These are phyloP conservation scores for Magnaporthiopsis incrustans DNA, from an alignment of 2,329 filamentous ascomycete genomes.

Conservation along the genomic window DNA sequence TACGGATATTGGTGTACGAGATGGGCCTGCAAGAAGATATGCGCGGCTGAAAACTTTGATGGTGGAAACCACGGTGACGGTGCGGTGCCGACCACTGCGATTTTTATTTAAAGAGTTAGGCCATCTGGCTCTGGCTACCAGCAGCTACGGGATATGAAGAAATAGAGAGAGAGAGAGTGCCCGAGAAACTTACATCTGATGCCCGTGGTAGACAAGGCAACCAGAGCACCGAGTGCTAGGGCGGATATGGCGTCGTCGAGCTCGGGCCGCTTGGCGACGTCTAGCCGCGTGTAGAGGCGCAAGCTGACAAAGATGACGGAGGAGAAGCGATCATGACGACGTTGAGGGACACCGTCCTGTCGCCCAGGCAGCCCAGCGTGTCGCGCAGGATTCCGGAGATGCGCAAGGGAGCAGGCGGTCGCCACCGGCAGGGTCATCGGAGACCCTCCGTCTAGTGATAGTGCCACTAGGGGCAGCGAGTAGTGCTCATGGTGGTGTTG, in stretches of 20 bases:
- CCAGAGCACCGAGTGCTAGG: slow-evolving; percentile 10
- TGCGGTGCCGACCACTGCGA: too few species aligned
- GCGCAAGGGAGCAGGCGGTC: not conserved
- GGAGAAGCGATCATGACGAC: slow-evolving; percentile 18
- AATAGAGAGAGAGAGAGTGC: too few species aligned
- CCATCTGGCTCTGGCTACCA: too few species aligned
- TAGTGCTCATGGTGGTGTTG: too few species aligned
- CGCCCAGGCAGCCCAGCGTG: slow-evolving; percentile 1
- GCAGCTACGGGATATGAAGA: too few species aligned
- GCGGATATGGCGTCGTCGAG: slow-evolving; percentile 22
- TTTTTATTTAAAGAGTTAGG: too few species aligned
- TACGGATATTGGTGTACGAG: not conserved
- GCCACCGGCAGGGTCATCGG: too few species aligned
- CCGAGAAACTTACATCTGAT: not conserved
- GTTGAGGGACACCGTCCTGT: slow-evolving; percentile 11
- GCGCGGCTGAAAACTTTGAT: not conserved
- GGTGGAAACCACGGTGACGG: not conserved
- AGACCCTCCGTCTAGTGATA: too few species aligned
- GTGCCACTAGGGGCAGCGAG: too few species aligned
- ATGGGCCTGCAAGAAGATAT: not conserved
- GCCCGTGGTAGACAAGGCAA: not conserved
- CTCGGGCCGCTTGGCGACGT: slow-evolving; percentile 22
- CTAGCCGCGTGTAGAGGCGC: slow-evolving; percentile 21
- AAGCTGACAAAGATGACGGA: slow-evolving; percentile 19
- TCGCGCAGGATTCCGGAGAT: not conserved